Conservation (phyloP, 2,329 filamentous ascomycete species). For the Talaromyces sp. region DNA sequence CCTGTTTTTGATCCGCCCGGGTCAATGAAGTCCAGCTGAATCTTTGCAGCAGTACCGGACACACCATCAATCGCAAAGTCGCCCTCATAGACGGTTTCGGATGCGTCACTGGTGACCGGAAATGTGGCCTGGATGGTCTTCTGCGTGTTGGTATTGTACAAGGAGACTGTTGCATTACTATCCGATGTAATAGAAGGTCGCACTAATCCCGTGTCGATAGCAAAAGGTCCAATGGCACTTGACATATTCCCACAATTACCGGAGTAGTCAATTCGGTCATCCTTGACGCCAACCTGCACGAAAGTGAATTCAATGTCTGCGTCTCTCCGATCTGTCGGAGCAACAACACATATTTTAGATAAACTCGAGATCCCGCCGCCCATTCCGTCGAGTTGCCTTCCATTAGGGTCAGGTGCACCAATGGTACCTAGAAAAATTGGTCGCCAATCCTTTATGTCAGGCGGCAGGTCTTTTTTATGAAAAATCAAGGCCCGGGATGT, state of each 20-base stretch:
- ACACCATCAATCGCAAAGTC: slow-evolving; percentile 64
- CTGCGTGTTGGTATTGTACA: slow-evolving; percentile 69
- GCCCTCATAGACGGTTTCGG: slow-evolving; percentile 49
- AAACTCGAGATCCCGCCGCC: slow-evolving; percentile 67
- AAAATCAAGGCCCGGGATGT: slow-evolving; percentile 67
- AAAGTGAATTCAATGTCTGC: slow-evolving; percentile 70
- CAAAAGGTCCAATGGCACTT: slow-evolving; percentile 63
- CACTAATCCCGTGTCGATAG: slow-evolving; percentile 55
- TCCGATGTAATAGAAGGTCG: slow-evolving; percentile 23
- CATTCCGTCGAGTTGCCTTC: slow-evolving; percentile 69
- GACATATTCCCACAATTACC: slow-evolving; percentile 77
- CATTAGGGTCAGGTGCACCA: slow-evolving; percentile 64
- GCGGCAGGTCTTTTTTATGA: slow-evolving; percentile 52
- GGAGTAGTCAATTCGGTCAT: slow-evolving; percentile 60
- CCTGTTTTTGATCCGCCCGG: slow-evolving; percentile 65
- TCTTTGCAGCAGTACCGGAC: slow-evolving; percentile 54
- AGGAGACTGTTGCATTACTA: slow-evolving; percentile 51
- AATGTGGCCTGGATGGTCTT: slow-evolving; percentile 63
- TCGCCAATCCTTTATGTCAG: slow-evolving; percentile 46
- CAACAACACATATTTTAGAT: slow-evolving; percentile 68
- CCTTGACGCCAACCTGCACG: slow-evolving; percentile 63
- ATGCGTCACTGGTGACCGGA: slow-evolving; percentile 42
- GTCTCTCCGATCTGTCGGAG: slow-evolving; percentile 46
- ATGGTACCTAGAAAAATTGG: slow-evolving; percentile 59
- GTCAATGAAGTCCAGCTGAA: slow-evolving; percentile 60